Evolutionary conservation across 495 filamentous ascomycete species (phyloP), one percentile per base, ranked within the genome.

Genomic region (Aspergillus saccharolyticus): DNA sequence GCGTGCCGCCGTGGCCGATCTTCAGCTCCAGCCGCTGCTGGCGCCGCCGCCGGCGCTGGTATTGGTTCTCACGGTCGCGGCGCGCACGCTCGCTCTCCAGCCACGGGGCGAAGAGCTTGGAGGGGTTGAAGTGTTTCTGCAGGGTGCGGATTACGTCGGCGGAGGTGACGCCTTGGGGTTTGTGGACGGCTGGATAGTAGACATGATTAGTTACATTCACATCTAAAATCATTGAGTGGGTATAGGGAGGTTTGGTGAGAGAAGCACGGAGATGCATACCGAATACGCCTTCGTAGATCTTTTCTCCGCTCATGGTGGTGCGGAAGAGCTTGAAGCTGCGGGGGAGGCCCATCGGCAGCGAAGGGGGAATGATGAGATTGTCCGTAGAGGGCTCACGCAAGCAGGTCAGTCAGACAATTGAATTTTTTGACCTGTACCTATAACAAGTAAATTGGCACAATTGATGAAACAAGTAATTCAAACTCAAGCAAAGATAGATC

Each of bases 1-100:
- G 80, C 0, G 94, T 99, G 30, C 94, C 94, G 33, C 95, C 94
- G 74, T 99, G 94, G 18, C 94, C 94, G 63, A 97, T 87, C 76
- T 99, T 99, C 58, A 97, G 86, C 56, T 89, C 79, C 8, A 88
- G 57, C 0, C 79, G 72, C 39, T 74, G 63, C 44, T 73, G 66
- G 70, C 84, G 84, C 63, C 78, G 74, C 19, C 81, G 80, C 43
- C 76, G 75, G 24, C 77, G 77, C 68, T 86, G 80, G 65, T 70
- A 78, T 9, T 74, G 68, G 20, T 66, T 76, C 60, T 93, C 83
- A 7, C 70, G 63, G 1, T 72, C 66, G 43, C 84, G 82, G 3
- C 60, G 66, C 0, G 64, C 69, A 16, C 65, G 74, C 63, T 93
- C 89, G 19, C 75, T 65, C 4, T 80, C 68, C 18, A 97, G 72